These are phyloP conservation scores for Cladosporium austrohemisphaericum DNA, from an alignment of 2,329 filamentous ascomycete genomes.

Conservation along the genomic window DNA sequence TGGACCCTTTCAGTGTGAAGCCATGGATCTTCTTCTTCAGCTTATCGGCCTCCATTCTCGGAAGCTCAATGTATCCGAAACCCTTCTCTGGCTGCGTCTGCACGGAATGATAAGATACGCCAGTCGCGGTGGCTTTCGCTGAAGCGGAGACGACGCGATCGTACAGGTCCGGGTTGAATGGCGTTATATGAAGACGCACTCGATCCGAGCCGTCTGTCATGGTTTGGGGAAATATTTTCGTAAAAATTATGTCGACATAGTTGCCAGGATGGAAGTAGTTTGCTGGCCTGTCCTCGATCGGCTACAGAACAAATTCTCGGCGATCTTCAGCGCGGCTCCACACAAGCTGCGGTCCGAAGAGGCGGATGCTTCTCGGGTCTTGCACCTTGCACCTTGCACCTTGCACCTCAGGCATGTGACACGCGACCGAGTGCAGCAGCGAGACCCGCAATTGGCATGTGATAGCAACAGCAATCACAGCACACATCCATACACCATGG, in stretches of 20 bases:
- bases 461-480: background rate
- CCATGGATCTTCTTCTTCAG: slow-evolving; percentile 89
- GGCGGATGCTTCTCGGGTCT: background rate
- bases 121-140: slow-evolving; percentile 62
- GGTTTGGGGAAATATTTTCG: background rate
- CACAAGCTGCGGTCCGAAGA: background rate
- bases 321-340: background rate
- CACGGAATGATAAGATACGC: slow-evolving; percentile 82
- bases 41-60: slow-evolving; percentile 78
- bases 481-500: slow-evolving; percentile 11
- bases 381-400: too few relatives aligned
- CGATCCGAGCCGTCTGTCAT: slow-evolving; percentile 16
- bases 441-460: slow-evolving; percentile 6
- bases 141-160: slow-evolving; percentile 67
- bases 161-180: slow-evolving; percentile 72
- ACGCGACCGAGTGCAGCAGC: too few relatives aligned
- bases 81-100: slow-evolving; percentile 85
- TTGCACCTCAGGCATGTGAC: too few relatives aligned
- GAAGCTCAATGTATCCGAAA: slow-evolving; percentile 87
- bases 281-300: background rate
- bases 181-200: slow-evolving; percentile 77
- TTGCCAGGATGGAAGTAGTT: background rate
- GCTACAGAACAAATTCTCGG: slow-evolving; percentile 14
- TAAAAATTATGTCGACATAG: slow-evolving; percentile 2
- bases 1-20: slow-evolving; percentile 74